These are phyloP conservation scores for Colletotrichum sp. DNA, from an alignment of 2,329 filamentous ascomycete species.

Conservation along the genomic window DNA sequence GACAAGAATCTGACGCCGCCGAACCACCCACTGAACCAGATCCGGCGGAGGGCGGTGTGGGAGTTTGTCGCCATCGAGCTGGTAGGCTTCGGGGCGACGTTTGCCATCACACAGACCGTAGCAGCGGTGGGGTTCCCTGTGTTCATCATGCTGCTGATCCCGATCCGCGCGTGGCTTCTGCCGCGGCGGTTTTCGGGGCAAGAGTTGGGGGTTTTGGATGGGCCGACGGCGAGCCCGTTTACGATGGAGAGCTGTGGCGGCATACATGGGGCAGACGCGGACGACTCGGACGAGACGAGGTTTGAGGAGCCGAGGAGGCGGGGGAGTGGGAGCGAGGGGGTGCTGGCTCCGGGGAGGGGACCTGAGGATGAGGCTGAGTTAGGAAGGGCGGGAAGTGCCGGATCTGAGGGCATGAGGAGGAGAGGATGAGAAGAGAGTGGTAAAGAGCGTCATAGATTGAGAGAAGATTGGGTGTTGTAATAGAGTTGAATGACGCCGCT, in stretches of 20 bases:
- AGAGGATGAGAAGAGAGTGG: neutral
- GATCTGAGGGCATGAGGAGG: neutral
- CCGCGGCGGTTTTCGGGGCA: conserved; percentile 64
- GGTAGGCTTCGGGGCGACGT: conserved; percentile 75
- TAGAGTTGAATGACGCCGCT: neutral
- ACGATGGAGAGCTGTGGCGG: conserved; percentile 80
- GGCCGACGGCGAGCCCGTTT: conserved; percentile 75
- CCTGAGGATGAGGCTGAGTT: conserved; percentile 39
- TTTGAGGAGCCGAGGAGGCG: conserved; percentile 17
- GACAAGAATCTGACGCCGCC: conserved; percentile 67
- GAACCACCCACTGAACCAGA: conserved; percentile 62
- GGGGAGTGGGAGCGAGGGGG: conserved; percentile 24
- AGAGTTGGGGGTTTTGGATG: conserved; percentile 70
- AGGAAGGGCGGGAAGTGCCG: conserved; percentile 17
- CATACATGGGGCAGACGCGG: conserved; percentile 50
- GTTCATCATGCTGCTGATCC: conserved; percentile 73
- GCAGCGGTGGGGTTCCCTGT: conserved; percentile 83
- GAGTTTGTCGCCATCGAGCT: conserved; percentile 73
- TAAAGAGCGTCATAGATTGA: accelerated
- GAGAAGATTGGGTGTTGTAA: neutral
- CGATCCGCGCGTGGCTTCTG: conserved; percentile 67
- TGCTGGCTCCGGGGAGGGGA: conserved; percentile 34
- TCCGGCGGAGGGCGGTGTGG: conserved; percentile 75
- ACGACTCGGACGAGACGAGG: conserved; percentile 12
- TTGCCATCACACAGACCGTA: conserved; percentile 83